These are phyloP conservation scores for Chlamydomonas sphaeroides DNA, from an alignment of 139 green algal species.

Conservation along the genomic window DNA sequence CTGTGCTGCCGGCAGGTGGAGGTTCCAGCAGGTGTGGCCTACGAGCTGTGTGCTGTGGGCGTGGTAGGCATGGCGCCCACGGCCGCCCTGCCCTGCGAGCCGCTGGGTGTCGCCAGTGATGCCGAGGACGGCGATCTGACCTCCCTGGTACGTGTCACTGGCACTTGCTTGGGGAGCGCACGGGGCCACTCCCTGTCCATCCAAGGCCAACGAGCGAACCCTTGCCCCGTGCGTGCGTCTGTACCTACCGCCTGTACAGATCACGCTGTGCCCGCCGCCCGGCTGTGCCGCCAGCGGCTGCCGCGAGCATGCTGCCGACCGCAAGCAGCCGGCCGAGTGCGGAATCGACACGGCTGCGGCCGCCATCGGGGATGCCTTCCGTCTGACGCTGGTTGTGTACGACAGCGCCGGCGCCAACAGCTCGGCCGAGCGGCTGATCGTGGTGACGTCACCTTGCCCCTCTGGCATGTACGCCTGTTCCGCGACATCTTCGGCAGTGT, in stretches of 20 bases:
- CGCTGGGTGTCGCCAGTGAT: not conserved
- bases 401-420: not conserved
- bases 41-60: not conserved
- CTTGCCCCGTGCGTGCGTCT: too few species aligned
- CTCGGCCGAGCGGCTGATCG: not conserved
- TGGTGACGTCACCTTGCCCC: not conserved
- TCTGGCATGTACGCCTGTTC: not conserved
- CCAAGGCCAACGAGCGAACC: too few species aligned
- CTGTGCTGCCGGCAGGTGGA: not conserved
- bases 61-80: not conserved
- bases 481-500: too few species aligned
- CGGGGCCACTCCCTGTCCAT: too few species aligned
- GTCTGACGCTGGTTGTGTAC: not conserved
- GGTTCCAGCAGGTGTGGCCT: not conserved
- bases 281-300: not conserved
- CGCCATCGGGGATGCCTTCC: not conserved
- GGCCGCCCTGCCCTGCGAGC: not conserved
- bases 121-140: not conserved
- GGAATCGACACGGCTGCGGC: not conserved
- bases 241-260: too few species aligned
- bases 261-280: constrained; percentile 7
- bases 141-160: too few species aligned
- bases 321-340: constrained; percentile 19
- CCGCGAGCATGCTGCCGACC: not conserved
- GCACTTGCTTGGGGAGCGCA: too few species aligned